Conservation (phyloP, 176 grass and related monocot species). For the Cenchrus purpureus region DNA sequence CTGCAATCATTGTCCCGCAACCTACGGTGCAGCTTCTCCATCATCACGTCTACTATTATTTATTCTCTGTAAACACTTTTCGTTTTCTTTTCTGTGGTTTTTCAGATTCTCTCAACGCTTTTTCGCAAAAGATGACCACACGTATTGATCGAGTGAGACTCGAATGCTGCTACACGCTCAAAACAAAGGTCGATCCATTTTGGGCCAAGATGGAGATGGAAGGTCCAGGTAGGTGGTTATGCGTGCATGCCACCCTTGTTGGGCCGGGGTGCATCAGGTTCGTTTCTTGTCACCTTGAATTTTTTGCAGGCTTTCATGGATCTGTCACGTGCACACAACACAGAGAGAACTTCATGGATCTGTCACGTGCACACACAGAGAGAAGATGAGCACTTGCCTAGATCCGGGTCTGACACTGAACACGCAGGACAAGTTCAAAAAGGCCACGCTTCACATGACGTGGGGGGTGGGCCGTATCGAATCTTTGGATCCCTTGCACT, state of each 20-base stretch:
- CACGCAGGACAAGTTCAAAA: neutral
- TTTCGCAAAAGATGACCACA: neutral
- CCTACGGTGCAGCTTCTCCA: too few relatives aligned
- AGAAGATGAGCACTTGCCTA: neutral
- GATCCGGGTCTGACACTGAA: neutral
- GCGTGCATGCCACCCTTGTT: neutral
- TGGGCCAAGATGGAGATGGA: neutral
- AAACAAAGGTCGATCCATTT: neutral
- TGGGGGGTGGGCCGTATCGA: neutral
- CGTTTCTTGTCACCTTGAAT: neutral
- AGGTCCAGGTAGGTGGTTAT: neutral
- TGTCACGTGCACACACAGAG: neutral
- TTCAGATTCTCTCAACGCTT: neutral
- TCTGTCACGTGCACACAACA: neutral
- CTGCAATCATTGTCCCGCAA: too few relatives aligned
- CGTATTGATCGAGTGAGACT: neutral
- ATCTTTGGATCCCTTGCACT: conserved; percentile 13
- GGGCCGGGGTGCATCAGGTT: neutral
- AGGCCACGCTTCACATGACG: neutral
- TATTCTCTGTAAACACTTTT: too few relatives aligned
- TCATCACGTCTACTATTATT: too few relatives aligned
- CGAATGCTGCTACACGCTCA: too few relatives aligned
- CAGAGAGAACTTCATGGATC: neutral
- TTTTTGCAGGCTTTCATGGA: neutral
- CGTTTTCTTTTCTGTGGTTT: too few relatives aligned